These are phyloP conservation scores for Hanseniaspora meyeri DNA, from an alignment of 805 yeast species.

Conservation along the genomic window DNA sequence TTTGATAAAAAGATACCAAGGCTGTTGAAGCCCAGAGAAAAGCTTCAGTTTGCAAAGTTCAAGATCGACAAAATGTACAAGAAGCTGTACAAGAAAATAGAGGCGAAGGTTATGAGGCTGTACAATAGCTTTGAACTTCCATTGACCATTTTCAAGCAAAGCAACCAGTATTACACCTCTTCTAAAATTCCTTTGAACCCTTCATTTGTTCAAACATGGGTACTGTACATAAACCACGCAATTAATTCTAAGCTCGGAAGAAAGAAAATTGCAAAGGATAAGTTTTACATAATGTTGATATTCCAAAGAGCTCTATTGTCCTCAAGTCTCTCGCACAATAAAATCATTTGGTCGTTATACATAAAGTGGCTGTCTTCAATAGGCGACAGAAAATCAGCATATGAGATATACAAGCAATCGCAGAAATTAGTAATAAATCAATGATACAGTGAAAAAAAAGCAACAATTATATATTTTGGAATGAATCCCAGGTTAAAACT, in stretches of 20 bases:
- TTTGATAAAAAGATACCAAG: conserved; percentile 19
- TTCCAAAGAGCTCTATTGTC: conserved; percentile 27
- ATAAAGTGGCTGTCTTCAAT: conserved; percentile 23
- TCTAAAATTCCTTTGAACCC: conserved; percentile 21
- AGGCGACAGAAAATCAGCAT: conserved; percentile 11
- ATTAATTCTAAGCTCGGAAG: conserved; percentile 16
- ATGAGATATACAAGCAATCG: conserved; percentile 15
- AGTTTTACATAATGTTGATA: conserved; percentile 19
- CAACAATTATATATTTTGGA: background rate
- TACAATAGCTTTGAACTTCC: conserved; percentile 25
- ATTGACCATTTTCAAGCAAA: conserved; percentile 16
- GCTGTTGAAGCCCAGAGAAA: conserved; percentile 7
- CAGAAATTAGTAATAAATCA: background rate
- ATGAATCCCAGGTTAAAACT: conserved; percentile 8
- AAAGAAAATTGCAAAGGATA: conserved; percentile 10
- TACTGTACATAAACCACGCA: conserved; percentile 22
- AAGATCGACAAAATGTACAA: conserved; percentile 23
- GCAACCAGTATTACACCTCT: conserved; percentile 20
- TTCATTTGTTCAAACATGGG: conserved; percentile 22
- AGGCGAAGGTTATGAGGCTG: conserved; percentile 24
- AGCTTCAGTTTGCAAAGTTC: conserved; percentile 20
- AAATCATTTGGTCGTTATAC: conserved; percentile 25
- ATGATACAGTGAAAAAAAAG: background rate
- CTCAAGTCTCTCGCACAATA: conserved; percentile 22
- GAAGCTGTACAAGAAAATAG: conserved; percentile 24